Evolutionary conservation across 1,284 basidiomycete species (phyloP), one percentile per base, ranked within the genome.

Genomic region (Cryptococcus floricola): DNA sequence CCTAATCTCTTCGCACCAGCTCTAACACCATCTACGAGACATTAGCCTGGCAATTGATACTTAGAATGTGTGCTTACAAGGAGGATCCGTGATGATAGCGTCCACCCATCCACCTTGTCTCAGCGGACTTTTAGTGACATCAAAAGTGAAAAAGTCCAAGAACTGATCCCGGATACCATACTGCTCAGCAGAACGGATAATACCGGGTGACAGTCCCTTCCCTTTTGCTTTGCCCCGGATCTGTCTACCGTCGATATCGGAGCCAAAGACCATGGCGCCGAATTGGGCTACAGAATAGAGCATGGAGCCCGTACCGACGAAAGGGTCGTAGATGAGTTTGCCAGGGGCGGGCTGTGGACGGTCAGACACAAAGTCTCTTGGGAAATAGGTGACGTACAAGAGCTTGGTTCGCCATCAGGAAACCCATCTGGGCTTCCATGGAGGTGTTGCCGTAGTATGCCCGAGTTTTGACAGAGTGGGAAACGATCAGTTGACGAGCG

Each of bases 1-100:
- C 96, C 96, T 1, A 96, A 80, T 38, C 94, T 82, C 75, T 98
- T 98, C 3, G 96, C 96, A 1, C 96, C 96, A 16, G 96, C 95
- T 31, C 96, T 82, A 0, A 98, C 91, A 10, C 95, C 96, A 73
- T 98, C 95, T 86, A 68, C 56, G 37, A 57, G 41, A 13, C n/a
- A 8, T 31, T 45, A 27, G n/a, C 18, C 23, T 23, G 23, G 23
- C 23, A 23, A 23, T 23, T n/a, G 41, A 39, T 34, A 39, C 48
- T 18, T 14, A 16, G 14, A 18, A 27, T n/a, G 3, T 34, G 3
- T 10, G 16, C 87, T 73, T 74, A 91, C 91, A 94, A 14, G 91
- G 91, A 49, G 92, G 92, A 75, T 96, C 93, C 0, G 92, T 94
- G 44, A 96, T 80, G 61, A 98, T 95, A 1, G 94, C 92, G 68